Percentiles rank a stretch among this genome's conserved stretches.
Conservation (phyloP, 129 eudicot genomes). For the Ambrosia trifida region DNA sequence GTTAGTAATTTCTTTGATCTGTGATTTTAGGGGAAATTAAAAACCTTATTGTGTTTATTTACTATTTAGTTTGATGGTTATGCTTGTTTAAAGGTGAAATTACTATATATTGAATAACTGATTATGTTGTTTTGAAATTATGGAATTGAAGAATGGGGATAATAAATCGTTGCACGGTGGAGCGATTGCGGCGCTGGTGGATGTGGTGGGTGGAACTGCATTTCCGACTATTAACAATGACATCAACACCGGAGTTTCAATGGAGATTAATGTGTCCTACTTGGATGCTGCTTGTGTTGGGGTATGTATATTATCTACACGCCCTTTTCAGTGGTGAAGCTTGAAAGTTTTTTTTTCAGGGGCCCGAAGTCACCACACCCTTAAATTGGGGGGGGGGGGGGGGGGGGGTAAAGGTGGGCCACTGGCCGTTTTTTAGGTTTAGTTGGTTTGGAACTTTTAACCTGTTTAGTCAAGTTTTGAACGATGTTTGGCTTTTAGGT, state of each 20-base stretch:
- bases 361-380: too few relatives aligned
- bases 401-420: too few relatives aligned
- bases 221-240: neutral
- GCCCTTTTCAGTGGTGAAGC: too few relatives aligned
- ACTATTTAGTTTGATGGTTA: too few relatives aligned
- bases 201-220: neutral
- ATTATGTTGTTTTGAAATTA: neutral
- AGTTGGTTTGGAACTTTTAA: too few relatives aligned
- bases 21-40: neutral
- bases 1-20: slow-evolving; percentile 31
- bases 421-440: too few relatives aligned
- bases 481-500: too few relatives aligned
- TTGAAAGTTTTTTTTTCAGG: neutral
- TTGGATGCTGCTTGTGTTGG: slow-evolving; percentile 68
- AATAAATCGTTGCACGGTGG: neutral
- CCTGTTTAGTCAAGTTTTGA: too few relatives aligned
- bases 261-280: slow-evolving; percentile 87
- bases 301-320: slow-evolving; percentile 36
- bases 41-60: too few relatives aligned
- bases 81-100: neutral
- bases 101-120: slow-evolving; percentile 15
- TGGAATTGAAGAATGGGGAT: neutral
- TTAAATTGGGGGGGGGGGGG: too few relatives aligned
- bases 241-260: slow-evolving; percentile 55
- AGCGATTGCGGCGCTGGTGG: neutral